These are phyloP conservation scores for Geranium brycei DNA, from an alignment of 345 rosid genomes.

Conservation along the genomic window DNA sequence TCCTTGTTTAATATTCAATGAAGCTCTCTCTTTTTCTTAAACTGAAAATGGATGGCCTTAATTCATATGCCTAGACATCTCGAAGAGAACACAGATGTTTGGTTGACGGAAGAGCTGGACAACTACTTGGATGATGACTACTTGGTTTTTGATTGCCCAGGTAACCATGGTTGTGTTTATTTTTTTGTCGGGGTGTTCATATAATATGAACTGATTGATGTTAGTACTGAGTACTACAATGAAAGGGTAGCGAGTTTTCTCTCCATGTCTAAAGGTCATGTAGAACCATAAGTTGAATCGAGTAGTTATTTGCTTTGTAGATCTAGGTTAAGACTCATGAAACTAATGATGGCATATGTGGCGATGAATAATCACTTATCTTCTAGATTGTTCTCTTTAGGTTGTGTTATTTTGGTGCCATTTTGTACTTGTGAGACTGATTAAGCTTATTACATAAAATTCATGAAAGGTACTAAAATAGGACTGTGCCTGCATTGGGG, in stretches of 20 bases:
- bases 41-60: slow-evolving; percentile 25
- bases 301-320: background rate
- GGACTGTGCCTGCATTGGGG: too few species aligned
- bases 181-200: background rate
- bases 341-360: too few species aligned
- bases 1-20: too few species aligned
- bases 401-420: background rate
- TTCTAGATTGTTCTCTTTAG: background rate
- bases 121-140: slow-evolving; percentile 80
- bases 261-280: too few species aligned
- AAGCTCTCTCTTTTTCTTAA: background rate
- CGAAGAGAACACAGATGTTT: slow-evolving; percentile 66
- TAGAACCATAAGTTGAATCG: background rate
- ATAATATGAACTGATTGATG: background rate
- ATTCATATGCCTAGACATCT: slow-evolving; percentile 45
- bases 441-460: too few species aligned
- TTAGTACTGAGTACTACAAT: background rate
- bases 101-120: slow-evolving; percentile 83
- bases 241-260: background rate
- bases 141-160: slow-evolving; percentile 89
- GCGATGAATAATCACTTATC: too few species aligned
- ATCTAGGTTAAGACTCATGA: background rate
- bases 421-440: background rate
- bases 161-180: slow-evolving; percentile 15
- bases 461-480: too few species aligned